Evolutionary conservation across 1,139 yeast species (phyloP), one percentile per base, ranked within the genome.

Genomic region (Pneumocystis jirovecii): DNA sequence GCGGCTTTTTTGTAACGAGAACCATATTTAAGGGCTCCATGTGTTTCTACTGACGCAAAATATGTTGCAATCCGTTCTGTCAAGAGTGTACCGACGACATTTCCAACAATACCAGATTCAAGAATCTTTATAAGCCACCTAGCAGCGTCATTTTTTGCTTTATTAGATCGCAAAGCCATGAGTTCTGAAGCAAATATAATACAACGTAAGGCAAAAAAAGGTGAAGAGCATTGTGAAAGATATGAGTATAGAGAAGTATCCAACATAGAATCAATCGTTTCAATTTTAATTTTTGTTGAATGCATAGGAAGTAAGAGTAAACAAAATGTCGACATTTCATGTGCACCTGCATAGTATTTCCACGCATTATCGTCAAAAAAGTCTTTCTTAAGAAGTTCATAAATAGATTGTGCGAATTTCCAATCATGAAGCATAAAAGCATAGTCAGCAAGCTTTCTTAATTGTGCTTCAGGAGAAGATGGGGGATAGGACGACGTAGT

Each of bases 381-480:
- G 73, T 91, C 97, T 70, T 87, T 86, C 69, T 86, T 86, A 57
- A 90, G 80, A 66, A 89, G 74, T 68, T 93, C 97, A 73, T 93
- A 93, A 0, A 91, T 86, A 1, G 88, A 80, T 72, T 87, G 86
- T 8, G 97, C 95, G 69, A 85, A 85, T 73, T 86, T 86, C 78
- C 87, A 93, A 75, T 93, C 97, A 62, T 91, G 83, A 34, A 91
- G 77, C 83, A 93, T 88, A 71, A 93, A 83, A 7, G 93, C 85
- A 89, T 96, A 89, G 74, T 93, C 98, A 0, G 96, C 97, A 60
- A 93, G 77, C 72, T 87, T 87, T 64, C 97, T 78, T 44, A 90
- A 79, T 63, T 83, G 81, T 70, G 89, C 89, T 71, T 90, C 97
- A 0, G 87, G 82, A 0, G 91, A 80, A 0, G 83, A 76, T 63